Evolutionary conservation across 2,329 filamentous ascomycete genomes (phyloP).

Genomic region (Teratosphaeria pseudoeucalypti): DNA sequence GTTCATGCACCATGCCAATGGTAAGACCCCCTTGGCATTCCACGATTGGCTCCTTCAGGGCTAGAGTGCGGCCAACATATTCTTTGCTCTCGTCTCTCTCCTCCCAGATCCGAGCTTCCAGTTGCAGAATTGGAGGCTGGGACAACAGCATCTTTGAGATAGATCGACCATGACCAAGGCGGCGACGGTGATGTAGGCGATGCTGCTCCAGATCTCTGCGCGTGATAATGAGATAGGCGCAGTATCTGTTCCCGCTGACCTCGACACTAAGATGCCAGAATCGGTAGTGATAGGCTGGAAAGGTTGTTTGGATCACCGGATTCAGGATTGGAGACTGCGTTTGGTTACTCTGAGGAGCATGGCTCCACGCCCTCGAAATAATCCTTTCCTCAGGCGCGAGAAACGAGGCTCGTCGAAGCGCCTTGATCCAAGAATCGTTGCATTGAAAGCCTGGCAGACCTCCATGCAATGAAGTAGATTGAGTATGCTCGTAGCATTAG

Average conservation of each 20-base stretch:
- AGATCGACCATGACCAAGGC: slow-evolving; percentile 5
- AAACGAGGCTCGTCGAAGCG: slow-evolving; percentile 10
- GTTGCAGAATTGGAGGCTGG: slow-evolving; percentile 10
- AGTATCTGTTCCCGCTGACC: slow-evolving; percentile 7
- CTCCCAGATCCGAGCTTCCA: slow-evolving; percentile 16
- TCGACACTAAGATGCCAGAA: slow-evolving; percentile 12
- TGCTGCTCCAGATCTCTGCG: slow-evolving; percentile 12
- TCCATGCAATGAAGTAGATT: slow-evolving; percentile 7
- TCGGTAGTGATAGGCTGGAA: slow-evolving; percentile 13
- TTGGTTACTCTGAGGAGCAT: background rate
- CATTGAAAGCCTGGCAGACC: slow-evolving; percentile 11
- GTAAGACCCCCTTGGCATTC: slow-evolving; percentile 11
- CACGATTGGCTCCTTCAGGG: slow-evolving; percentile 10
- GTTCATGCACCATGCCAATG: slow-evolving; percentile 11
- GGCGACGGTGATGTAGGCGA: slow-evolving; percentile 1
- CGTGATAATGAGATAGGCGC: slow-evolving; percentile 14
- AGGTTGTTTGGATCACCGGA: slow-evolving; percentile 13
- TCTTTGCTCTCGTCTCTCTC: slow-evolving; percentile 17
- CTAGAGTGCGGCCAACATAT: slow-evolving; percentile 11
- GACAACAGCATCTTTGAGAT: slow-evolving; percentile 15
- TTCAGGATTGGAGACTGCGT: slow-evolving; percentile 10
- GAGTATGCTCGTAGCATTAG: slow-evolving; percentile 5
- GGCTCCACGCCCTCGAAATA: slow-evolving; percentile 4
- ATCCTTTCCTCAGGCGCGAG: slow-evolving; percentile 6
- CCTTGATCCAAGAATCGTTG: slow-evolving; percentile 7